These are phyloP conservation scores for Xylaria multiplex DNA, from an alignment of 2,329 filamentous ascomycete genomes.

Conservation along the genomic window DNA sequence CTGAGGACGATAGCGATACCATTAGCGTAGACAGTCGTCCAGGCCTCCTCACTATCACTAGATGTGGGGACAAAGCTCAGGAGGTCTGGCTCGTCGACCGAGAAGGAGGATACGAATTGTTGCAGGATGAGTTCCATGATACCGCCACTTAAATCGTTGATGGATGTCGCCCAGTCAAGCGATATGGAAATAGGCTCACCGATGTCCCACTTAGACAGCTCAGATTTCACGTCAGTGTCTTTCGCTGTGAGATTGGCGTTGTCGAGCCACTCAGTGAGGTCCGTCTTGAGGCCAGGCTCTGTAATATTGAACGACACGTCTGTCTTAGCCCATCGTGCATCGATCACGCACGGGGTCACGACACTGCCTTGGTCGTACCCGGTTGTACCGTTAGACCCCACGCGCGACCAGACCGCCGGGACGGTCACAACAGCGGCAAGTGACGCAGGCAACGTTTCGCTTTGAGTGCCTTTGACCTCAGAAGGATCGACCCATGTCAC, in stretches of 20 bases:
- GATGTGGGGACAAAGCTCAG: conserved; percentile 1
- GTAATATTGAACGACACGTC: conserved; percentile 22
- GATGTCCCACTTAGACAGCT: conserved; percentile 16
- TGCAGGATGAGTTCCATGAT: conserved; percentile 11
- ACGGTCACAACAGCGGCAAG: conserved; percentile 23
- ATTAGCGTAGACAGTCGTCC: not conserved
- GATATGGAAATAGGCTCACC: conserved; percentile 18
- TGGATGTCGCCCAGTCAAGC: conserved; percentile 10
- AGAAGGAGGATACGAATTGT: not conserved
- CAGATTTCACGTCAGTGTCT: not conserved
- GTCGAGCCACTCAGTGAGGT: conserved; percentile 25
- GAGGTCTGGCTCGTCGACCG: not conserved
- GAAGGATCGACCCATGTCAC: conserved; percentile 26
- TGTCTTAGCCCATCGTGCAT: conserved; percentile 31
- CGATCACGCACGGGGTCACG: conserved; percentile 22
- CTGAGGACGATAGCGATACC: conserved; percentile 21
- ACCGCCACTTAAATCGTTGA: too few species aligned
- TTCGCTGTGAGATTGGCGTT: not conserved
- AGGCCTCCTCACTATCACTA: not conserved
- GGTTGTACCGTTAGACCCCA: not conserved
- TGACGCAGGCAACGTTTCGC: conserved; percentile 16
- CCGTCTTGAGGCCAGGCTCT: conserved; percentile 1
- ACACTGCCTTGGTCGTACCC: conserved; percentile 7
- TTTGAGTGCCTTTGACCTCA: not conserved
- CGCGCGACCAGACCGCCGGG: not conserved